Percentiles rank a stretch among this genome's conserved stretches.
Evolutionary conservation across 805 yeast species (phyloP).

Genomic region (Nakazawaea pomicola): DNA sequence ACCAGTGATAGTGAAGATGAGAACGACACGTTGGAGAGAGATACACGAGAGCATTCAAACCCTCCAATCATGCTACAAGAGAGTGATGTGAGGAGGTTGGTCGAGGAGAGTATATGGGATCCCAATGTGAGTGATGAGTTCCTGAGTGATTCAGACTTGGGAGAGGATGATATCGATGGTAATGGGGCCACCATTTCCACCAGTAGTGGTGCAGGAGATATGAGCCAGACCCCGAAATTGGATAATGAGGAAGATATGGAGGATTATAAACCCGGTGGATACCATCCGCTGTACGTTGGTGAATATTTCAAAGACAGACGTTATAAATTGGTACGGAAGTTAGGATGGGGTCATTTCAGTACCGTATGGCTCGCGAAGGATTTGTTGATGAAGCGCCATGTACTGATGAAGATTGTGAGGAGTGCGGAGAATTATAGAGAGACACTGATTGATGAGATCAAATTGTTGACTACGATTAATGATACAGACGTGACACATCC

Average conservation of each 20-base stretch:
- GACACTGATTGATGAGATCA: constrained; percentile 91
- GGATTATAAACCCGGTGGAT: constrained; percentile 91
- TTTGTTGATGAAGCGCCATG: constrained; percentile 60
- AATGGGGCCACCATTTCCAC: constrained; percentile 7
- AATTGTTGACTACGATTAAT: constrained; percentile 62
- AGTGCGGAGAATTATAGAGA: constrained; percentile 88
- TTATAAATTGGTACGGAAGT: constrained; percentile 77
- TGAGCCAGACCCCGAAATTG: constrained; percentile 7
- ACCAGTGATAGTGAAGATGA: not conserved
- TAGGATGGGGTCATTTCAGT: constrained; percentile 99
- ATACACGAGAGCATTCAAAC: not conserved
- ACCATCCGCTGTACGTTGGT: constrained; percentile 90
- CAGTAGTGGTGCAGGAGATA: constrained; percentile 5
- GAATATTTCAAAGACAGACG: constrained; percentile 69
- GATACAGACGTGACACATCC: constrained; percentile 64
- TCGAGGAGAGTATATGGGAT: constrained; percentile 11
- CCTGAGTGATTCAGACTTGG: constrained; percentile 4
- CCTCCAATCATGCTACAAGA: constrained; percentile 2
- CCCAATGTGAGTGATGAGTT: not conserved
- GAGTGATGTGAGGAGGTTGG: constrained; percentile 4
- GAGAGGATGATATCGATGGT: constrained; percentile 7
- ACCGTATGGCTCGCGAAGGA: constrained; percentile 87
- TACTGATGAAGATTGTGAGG: constrained; percentile 91
- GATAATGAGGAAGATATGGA: constrained; percentile 76
- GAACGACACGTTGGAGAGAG: not conserved